Percentiles rank a stretch among this genome's conserved stretches.
Conservation (phyloP, 176 grass and related monocot species). For the Raddia distichophylla region DNA sequence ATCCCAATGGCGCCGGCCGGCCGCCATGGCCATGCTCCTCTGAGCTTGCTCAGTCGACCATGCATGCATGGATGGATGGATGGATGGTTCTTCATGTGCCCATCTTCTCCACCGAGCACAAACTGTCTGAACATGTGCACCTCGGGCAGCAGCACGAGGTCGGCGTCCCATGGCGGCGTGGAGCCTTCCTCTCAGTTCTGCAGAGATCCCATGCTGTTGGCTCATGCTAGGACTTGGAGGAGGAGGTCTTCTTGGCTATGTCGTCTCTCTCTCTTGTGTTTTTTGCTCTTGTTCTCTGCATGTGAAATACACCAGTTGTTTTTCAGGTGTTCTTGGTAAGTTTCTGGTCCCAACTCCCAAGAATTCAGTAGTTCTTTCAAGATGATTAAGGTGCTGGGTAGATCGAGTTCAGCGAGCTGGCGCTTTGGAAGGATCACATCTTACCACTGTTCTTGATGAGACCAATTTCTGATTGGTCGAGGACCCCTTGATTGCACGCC, state of each 20-base stretch:
- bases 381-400: background rate
- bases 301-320: background rate
- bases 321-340: background rate
- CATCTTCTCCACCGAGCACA: slow-evolving; percentile 76
- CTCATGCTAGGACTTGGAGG: too few species aligned
- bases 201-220: background rate
- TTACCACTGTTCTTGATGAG: background rate
- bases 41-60: background rate
- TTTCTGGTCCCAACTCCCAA: background rate
- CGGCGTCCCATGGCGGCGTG: background rate
- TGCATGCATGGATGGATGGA: slow-evolving; percentile 18
- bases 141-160: background rate
- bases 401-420: background rate
- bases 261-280: background rate
- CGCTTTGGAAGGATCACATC: background rate
- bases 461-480: background rate
- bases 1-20: slow-evolving; percentile 39
- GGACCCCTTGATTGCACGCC: background rate
- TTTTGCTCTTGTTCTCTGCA: background rate
- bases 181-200: background rate
- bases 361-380: background rate
- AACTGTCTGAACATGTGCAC: slow-evolving; percentile 41
- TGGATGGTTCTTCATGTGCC: slow-evolving; percentile 84
- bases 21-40: background rate
- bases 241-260: background rate